These are phyloP conservation scores for Hevea brasiliensis DNA, from an alignment of 345 rosid species.

Conservation along the genomic window DNA sequence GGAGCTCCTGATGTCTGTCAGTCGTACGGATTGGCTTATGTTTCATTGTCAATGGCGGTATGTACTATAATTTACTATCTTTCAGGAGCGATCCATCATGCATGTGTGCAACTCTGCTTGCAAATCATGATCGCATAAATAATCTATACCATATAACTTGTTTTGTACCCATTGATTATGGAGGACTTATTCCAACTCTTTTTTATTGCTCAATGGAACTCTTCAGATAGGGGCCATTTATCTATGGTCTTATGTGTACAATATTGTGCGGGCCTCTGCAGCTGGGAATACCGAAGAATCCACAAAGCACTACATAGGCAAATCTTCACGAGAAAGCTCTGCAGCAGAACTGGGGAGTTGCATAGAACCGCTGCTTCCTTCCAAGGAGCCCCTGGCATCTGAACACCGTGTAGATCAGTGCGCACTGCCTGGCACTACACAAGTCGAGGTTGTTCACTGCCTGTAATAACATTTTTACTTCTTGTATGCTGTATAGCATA, in stretches of 20 bases:
- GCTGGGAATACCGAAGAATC: slow-evolving; percentile 10
- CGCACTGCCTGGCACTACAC: slow-evolving; percentile 11
- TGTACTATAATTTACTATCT: not conserved
- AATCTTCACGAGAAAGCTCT: slow-evolving; percentile 26
- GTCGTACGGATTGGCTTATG: slow-evolving; percentile 52
- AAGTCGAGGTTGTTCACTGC: slow-evolving; percentile 23
- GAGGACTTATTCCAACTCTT: not conserved
- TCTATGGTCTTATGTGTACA: slow-evolving; percentile 60
- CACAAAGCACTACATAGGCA: not conserved
- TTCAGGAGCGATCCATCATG: no score
- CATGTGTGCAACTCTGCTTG: no score
- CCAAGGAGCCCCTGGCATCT: not conserved
- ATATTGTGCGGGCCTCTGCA: slow-evolving; percentile 47
- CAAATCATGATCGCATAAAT: no score
- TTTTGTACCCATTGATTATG: no score
- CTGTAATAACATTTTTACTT: no score
- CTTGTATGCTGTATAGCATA: no score
- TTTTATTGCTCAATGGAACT: not conserved
- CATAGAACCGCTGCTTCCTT: no score
- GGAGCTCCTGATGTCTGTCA: slow-evolving; percentile 56
- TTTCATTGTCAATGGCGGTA: slow-evolving; percentile 76
- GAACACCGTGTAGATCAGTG: slow-evolving; percentile 9
- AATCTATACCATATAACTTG: no score
- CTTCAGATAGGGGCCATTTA: slow-evolving; percentile 60
- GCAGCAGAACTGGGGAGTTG: not conserved